These are phyloP conservation scores for Acorus gramineus DNA, from an alignment of 106 monocot species.

Conservation along the genomic window DNA sequence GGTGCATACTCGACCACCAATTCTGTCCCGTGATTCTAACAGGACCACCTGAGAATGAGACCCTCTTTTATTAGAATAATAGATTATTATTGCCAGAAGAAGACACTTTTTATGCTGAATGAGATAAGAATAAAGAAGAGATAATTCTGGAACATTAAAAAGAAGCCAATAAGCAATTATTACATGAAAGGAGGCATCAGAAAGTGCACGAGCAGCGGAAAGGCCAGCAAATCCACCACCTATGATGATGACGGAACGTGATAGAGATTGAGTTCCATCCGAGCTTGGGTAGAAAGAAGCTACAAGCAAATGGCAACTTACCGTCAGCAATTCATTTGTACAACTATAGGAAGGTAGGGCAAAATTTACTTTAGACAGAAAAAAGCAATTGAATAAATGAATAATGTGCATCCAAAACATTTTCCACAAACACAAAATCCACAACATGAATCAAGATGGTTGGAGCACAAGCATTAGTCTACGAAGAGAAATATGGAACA, in stretches of 20 bases:
- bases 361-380: no score
- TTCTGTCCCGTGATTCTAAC: slow-evolving; percentile 83
- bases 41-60: slow-evolving; percentile 57
- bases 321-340: no score
- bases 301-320: background rate
- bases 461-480: no score
- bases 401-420: no score
- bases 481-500: no score
- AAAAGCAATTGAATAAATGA: no score
- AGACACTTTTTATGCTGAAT: background rate
- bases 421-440: no score
- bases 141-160: background rate
- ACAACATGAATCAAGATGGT: no score
- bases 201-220: slow-evolving; percentile 69
- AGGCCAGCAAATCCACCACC: slow-evolving; percentile 78
- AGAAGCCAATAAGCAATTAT: slow-evolving; percentile 1
- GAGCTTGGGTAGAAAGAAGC: slow-evolving; percentile 24
- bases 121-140: background rate
- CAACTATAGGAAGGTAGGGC: no score
- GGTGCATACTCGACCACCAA: slow-evolving; percentile 85
- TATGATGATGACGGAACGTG: slow-evolving; percentile 65
- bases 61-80: background rate
- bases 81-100: background rate
- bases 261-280: slow-evolving; percentile 21
- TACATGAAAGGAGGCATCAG: slow-evolving; percentile 87